Evolutionary conservation across 148 eudicot species (phyloP).

Genomic region (Rhododendron vialii): DNA sequence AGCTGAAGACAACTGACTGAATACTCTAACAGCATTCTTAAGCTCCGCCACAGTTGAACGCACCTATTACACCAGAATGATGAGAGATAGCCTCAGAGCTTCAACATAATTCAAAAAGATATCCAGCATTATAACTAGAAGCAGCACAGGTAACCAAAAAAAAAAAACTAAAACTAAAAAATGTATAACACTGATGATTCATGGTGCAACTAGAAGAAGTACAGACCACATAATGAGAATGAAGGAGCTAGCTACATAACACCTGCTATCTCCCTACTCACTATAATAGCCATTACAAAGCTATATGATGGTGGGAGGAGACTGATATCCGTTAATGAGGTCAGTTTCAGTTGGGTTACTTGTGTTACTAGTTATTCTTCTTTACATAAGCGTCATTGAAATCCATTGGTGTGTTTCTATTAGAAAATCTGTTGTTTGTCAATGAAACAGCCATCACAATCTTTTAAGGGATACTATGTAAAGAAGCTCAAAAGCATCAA

Average conservation of each 20-base stretch:
- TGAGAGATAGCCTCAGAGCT: neutral
- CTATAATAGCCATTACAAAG: neutral
- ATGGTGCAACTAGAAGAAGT: neutral
- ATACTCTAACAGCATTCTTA: slow-evolving; percentile 80
- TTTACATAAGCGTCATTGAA: neutral
- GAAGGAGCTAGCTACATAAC: neutral
- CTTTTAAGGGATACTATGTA: neutral
- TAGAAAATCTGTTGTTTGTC: neutral
- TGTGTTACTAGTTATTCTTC: neutral
- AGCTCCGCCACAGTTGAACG: slow-evolving; percentile 85
- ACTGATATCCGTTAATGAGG: neutral
- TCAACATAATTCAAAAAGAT: neutral
- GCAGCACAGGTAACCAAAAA: neutral
- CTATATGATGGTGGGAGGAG: neutral
- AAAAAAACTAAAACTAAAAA: neutral
- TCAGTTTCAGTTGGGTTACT: neutral
- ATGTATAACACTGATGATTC: neutral
- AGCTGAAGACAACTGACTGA: slow-evolving; percentile 78
- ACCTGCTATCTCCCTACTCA: neutral
- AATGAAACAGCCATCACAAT: neutral
- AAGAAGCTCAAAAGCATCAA: neutral
- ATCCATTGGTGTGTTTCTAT: neutral
- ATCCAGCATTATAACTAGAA: neutral
- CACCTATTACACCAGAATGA: slow-evolving; percentile 37
- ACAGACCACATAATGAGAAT: neutral